phyloP scores from a whole-genome alignment of 2,329 filamentous ascomycete genomes.

The Fonsecaea pedrosoi region DNA sequence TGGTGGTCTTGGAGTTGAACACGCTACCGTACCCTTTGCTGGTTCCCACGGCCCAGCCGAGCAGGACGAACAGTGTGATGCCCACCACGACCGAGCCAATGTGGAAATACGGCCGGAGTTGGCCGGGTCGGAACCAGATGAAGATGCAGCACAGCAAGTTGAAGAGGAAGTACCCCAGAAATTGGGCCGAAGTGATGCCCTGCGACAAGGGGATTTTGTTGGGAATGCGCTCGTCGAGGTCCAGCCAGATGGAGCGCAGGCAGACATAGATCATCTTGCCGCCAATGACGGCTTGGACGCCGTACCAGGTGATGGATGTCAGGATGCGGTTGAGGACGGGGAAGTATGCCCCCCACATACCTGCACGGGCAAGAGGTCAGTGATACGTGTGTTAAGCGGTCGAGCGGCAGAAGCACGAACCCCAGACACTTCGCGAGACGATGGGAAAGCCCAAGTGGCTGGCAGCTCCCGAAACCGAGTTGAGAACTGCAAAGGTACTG shows the following conservation, averaged over 20 bases:
- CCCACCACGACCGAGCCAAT: slow-evolving; percentile 42
- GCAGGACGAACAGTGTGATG: slow-evolving; percentile 23
- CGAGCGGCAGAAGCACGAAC: slow-evolving; percentile 63
- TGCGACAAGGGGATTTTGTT: slow-evolving; percentile 44
- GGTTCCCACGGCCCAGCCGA: slow-evolving; percentile 35
- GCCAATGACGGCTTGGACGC: slow-evolving; percentile 57
- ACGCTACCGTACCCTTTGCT: slow-evolving; percentile 35
- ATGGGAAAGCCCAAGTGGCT: slow-evolving; percentile 51
- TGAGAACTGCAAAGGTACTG: slow-evolving; percentile 50
- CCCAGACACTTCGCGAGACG: slow-evolving; percentile 67
- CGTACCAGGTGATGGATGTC: slow-evolving; percentile 38
- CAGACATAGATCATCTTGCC: slow-evolving; percentile 44
- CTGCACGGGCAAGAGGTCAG: slow-evolving; percentile 9
- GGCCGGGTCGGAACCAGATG: slow-evolving; percentile 54
- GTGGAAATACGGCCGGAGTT: slow-evolving; percentile 53
- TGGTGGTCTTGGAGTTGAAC: slow-evolving; percentile 22
- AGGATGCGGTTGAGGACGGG: slow-evolving; percentile 43
- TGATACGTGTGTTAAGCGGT: neutral
- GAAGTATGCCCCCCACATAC: slow-evolving; percentile 47
- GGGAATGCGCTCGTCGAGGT: slow-evolving; percentile 50
- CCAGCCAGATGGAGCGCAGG: slow-evolving; percentile 54
- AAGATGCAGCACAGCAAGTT: slow-evolving; percentile 44
- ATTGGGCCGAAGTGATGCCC: slow-evolving; percentile 45
- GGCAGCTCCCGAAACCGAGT: slow-evolving; percentile 53
- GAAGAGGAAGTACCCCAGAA: slow-evolving; percentile 55